Evolutionary conservation across 2,329 filamentous ascomycete genomes (phyloP).

Genomic region (Emmonsia crescens): DNA sequence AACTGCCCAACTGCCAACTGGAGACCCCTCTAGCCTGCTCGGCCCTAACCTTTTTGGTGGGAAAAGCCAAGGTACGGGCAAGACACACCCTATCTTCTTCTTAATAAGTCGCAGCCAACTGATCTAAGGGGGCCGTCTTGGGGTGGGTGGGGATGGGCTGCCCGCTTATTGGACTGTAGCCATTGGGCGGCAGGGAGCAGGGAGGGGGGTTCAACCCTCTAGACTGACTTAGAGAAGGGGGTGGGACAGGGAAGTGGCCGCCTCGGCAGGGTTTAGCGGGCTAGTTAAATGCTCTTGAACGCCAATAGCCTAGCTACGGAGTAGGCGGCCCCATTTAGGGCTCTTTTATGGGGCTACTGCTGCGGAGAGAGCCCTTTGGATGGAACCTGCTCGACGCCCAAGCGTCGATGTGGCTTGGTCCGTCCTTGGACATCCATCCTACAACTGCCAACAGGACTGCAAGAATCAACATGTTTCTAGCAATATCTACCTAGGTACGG

Average conservation of each 20-base stretch:
- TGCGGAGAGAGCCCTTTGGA: neutral
- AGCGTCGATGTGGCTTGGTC: conserved; percentile 6
- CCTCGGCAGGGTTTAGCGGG: neutral
- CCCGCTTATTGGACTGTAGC: neutral
- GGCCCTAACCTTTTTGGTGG: neutral
- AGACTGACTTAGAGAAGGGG: neutral
- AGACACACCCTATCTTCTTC: neutral
- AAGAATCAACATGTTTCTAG: no score
- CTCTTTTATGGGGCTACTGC: neutral
- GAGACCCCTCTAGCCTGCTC: neutral
- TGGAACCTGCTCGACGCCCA: conserved; percentile 2
- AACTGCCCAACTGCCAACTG: no score
- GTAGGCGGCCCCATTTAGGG: neutral
- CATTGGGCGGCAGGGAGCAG: neutral
- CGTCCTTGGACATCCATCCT: neutral
- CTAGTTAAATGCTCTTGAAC: neutral
- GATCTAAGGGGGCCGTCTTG: neutral
- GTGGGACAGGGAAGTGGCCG: neutral
- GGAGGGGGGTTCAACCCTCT: neutral
- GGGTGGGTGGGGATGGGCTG: neutral
- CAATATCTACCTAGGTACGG: no score
- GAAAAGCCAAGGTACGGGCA: neutral
- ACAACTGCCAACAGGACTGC: no score
- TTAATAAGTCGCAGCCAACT: neutral
- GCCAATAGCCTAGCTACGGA: no score